phyloP scores from a whole-genome alignment of 768 basidiomycete genomes.

The Boletus fagicola region DNA sequence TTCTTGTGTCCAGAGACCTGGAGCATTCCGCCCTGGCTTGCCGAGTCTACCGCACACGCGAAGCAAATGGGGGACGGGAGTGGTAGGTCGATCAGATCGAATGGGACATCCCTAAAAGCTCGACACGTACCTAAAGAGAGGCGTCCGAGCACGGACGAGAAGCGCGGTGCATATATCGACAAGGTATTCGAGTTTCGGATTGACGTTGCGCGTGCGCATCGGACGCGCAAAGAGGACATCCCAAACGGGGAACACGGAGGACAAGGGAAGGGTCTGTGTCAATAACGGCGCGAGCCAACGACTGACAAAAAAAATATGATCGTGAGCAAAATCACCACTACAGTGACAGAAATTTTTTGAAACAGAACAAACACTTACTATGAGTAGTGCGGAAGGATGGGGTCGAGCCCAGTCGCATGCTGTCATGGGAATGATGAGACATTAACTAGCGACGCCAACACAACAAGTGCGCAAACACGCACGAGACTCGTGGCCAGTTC shows the following conservation, averaged over 20 bases:
- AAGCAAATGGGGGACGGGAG: background rate
- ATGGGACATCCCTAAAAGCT: background rate
- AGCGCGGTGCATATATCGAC: conserved; percentile 69
- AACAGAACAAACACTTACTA: conserved; percentile 48
- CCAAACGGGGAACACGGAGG: conserved; percentile 62
- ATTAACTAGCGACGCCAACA: background rate
- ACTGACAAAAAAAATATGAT: conserved; percentile 35
- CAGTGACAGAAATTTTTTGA: background rate
- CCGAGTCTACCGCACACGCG: conserved; percentile 45
- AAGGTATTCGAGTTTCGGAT: conserved; percentile 67
- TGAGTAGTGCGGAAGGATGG: conserved; percentile 73
- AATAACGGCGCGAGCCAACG: conserved; percentile 74
- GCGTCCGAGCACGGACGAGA: conserved; percentile 55
- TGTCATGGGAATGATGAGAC: conserved; percentile 24
- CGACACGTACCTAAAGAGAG: conserved; percentile 51
- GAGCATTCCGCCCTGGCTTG: conserved; percentile 41
- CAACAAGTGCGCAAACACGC: conserved; percentile 3
- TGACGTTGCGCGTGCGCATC: conserved; percentile 47
- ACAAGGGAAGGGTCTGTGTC: conserved; percentile 68
- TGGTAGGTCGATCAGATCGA: background rate
- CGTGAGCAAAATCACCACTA: background rate
- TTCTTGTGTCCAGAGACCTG: conserved; percentile 57
- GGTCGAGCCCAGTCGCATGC: conserved; percentile 66
- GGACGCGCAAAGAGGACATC: conserved; percentile 66
- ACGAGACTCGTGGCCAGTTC: conserved; percentile 65